Base-by-base conservation (phyloP, 2,329 filamentous ascomycete genomes). In the Monosporascus sp. region DNA sequence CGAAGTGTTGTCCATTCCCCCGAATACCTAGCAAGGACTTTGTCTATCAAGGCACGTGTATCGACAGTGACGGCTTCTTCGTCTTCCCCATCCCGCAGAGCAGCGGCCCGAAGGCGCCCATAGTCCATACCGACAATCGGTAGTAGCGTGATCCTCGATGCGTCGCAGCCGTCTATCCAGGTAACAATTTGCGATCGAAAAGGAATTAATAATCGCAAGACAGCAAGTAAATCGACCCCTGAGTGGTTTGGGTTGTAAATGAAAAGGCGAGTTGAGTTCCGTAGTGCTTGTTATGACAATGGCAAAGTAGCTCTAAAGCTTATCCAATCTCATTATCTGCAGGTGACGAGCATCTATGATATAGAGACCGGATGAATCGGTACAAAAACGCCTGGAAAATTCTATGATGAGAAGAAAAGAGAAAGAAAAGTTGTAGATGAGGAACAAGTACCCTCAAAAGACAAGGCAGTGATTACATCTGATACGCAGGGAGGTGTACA, bases 21-120 rank as follows among this genome's bases (percentile, higher is more conserved):
- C 2, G 92, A 96, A 69, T 99, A 99, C 66, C 94, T 82, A 9
- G 94, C 94, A 48, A 99, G 81, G 11, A 99, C 93, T 72, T 99
- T 99, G 75, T 97, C 95, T 67, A 99, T 99, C 63, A 99, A 73
- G 44, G 94, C 94, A 65, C 95, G 82, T 48, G 94, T 99, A 68
- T 99, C 96, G 65, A 99, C 94, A 1, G 94, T 99, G 52, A 99
- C 94, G 43, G 94, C 94, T 72, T 97, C 94, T 70, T 97, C 94
- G 63, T 96, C 90, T 56, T 91, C 88, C 60, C 89, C 89, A 53
- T 90, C 87, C 52, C 82, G 84, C 75, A 99, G 82, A 25, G 94
- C 94, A 64, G 90, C 88, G 61, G 93, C 91, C 66, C 90, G 88
- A 59, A 99, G 78, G 65, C 87, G 82, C 37, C 84, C 81, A 64